Percentiles rank a stretch among this genome's conserved stretches.
These are phyloP conservation scores for Barbatosphaeria neglecta DNA, from an alignment of 495 filamentous ascomycete species.

Conservation along the genomic window DNA sequence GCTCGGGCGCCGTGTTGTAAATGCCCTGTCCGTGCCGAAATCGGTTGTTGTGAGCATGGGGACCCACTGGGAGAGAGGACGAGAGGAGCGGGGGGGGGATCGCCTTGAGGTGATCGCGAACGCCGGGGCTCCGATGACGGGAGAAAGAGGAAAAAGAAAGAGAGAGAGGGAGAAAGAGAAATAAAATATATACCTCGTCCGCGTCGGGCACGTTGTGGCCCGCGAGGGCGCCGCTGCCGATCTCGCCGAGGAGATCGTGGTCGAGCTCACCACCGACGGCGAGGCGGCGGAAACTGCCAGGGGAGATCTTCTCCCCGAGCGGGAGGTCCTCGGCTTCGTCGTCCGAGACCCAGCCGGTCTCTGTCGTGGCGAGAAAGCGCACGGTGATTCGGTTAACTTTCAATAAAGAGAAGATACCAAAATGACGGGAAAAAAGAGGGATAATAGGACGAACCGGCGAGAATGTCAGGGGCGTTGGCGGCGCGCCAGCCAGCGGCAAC, in stretches of 20 bases:
- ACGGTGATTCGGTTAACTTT: slow-evolving; percentile 1
- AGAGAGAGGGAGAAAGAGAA: not conserved
- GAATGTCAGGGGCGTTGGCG: slow-evolving; percentile 5
- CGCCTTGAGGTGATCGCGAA: too few species aligned
- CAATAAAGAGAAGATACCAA: slow-evolving; percentile 7
- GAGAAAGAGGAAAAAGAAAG: not conserved
- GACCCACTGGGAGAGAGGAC: too few species aligned
- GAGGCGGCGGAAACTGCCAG: slow-evolving; percentile 10
- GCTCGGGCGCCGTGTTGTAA: not conserved
- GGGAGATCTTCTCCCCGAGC: slow-evolving; percentile 6
- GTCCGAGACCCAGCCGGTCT: slow-evolving; percentile 7
- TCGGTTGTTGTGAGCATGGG: too few species aligned
- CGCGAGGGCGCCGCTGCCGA: not conserved
- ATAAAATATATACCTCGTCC: not conserved
- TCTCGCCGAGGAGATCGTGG: slow-evolving; percentile 1
- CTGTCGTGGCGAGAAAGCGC: not conserved
- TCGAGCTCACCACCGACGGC: slow-evolving; percentile 4
- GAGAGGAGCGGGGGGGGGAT: too few species aligned
- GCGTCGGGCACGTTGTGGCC: not conserved
- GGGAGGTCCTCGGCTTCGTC: slow-evolving; percentile 9
- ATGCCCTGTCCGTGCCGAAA: too few species aligned
- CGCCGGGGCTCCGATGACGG: not conserved
- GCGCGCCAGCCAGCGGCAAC: not conserved
- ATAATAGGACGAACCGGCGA: slow-evolving; percentile 3
- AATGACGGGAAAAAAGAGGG: not conserved